Evolutionary conservation across 306 rosid genomes (phyloP).

Genomic region (Cucumis cinereus): DNA sequence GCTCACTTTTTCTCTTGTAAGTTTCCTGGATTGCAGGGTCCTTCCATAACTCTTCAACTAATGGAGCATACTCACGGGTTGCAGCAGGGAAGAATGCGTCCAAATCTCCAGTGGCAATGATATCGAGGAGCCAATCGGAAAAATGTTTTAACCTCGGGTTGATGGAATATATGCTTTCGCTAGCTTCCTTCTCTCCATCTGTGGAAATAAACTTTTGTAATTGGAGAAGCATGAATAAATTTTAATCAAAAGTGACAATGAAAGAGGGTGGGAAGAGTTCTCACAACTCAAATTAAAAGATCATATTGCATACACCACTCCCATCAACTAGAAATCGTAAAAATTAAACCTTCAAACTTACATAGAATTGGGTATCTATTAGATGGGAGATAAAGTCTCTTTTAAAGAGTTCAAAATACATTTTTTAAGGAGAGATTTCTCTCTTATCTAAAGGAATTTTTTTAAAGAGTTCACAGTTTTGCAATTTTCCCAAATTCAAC

Average conservation of each 20-base stretch:
- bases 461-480: no score
- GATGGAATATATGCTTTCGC: slow-evolving; percentile 46
- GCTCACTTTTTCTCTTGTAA: slow-evolving; percentile 76
- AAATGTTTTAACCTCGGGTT: slow-evolving; percentile 91
- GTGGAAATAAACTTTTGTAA: neutral
- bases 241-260: neutral
- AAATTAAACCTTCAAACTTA: neutral
- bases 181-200: neutral
- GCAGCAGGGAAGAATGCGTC: slow-evolving; percentile 99
- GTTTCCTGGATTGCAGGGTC: slow-evolving; percentile 94
- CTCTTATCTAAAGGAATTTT: neutral
- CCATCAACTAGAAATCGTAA: no score
- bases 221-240: neutral
- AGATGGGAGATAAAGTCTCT: neutral
- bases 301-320: neutral
- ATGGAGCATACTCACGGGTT: slow-evolving; percentile 96
- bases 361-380: neutral
- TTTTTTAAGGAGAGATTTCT: neutral
- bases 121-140: slow-evolving; percentile 96
- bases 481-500: no score
- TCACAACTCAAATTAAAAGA: neutral
- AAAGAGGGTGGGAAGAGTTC: neutral
- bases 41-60: slow-evolving; percentile 97
- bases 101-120: slow-evolving; percentile 95
- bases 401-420: neutral